Conservation (phyloP, 2,329 filamentous ascomycete genomes). For the Fusarium algeriense region DNA sequence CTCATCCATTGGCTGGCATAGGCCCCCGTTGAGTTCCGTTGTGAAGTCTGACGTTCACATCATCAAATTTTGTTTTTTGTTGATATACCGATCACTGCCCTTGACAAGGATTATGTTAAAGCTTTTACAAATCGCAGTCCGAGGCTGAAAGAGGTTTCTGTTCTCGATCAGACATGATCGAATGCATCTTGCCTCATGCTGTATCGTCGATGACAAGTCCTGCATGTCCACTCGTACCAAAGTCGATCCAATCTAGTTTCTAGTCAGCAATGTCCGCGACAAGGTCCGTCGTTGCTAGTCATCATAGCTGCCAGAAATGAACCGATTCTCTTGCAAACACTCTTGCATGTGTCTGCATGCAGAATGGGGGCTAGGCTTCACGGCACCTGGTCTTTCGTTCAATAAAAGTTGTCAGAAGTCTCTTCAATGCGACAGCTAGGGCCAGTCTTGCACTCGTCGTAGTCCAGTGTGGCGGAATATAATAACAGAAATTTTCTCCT, state of each 20-base stretch:
- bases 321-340: background rate
- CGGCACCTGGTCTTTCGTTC: constrained; percentile 1
- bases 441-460: background rate
- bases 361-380: constrained; percentile 1
- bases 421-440: background rate
- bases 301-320: constrained; percentile 4
- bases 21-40: background rate
- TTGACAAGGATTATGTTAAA: constrained; percentile 18
- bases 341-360: background rate
- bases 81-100: constrained; percentile 27
- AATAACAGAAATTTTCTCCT: constrained; percentile 12
- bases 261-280: constrained; percentile 1
- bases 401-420: background rate
- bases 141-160: constrained; percentile 7
- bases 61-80: constrained; percentile 25
- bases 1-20: background rate
- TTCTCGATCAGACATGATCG: constrained; percentile 10
- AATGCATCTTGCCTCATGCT: constrained; percentile 21
- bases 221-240: background rate
- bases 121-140: constrained; percentile 4
- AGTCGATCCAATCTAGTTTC: constrained; percentile 13
- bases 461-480: constrained; percentile 8
- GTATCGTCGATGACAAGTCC: constrained; percentile 1
- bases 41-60: constrained; percentile 17
- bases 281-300: constrained; percentile 16